A percentile compares a stretch with the other conserved stretches of the same genome.
Evolutionary conservation across 2,329 filamentous ascomycete genomes (phyloP).

Genomic region (Aspergillus uvarum): DNA sequence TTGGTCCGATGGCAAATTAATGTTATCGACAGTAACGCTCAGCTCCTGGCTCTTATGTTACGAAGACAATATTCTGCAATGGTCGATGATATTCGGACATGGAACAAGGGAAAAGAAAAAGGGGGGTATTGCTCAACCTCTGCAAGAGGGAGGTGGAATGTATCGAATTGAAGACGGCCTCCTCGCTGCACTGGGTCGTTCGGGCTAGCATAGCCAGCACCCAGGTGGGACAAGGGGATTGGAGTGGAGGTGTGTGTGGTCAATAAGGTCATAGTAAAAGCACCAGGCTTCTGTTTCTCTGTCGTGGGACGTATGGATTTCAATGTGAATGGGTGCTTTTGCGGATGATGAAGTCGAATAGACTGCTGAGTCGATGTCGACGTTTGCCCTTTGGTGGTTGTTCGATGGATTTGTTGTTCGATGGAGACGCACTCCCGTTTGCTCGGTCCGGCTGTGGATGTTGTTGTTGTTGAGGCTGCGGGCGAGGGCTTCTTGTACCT

Average conservation of each 20-base stretch:
- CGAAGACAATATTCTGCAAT: not conserved
- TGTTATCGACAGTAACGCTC: not conserved
- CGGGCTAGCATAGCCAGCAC: not conserved
- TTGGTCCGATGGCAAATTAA: too few species aligned
- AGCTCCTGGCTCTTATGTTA: constrained; percentile 1
- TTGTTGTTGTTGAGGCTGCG: not conserved
- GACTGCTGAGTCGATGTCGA: constrained; percentile 32
- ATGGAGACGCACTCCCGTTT: not conserved
- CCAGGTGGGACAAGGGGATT: not conserved
- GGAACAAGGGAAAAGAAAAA: not conserved
- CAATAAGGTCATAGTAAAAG: not conserved
- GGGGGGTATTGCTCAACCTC: constrained; percentile 5
- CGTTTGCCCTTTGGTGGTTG: constrained; percentile 28
- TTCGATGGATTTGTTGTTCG: not conserved
- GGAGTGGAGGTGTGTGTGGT: not conserved
- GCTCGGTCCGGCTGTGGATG: not conserved
- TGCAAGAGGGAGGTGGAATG: constrained; percentile 11
- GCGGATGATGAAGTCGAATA: constrained; percentile 32
- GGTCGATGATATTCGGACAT: not conserved
- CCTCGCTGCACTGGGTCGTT: not conserved
- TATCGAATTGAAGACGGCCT: not conserved
- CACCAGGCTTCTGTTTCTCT: constrained; percentile 11
- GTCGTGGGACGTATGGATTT: not conserved
- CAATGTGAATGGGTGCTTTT: constrained; percentile 24
- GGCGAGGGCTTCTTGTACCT: not conserved